A percentile compares a stretch with the other conserved stretches of the same genome.
Conservation (phyloP, 2,329 filamentous ascomycete species). For the Thelonectria blattea region DNA sequence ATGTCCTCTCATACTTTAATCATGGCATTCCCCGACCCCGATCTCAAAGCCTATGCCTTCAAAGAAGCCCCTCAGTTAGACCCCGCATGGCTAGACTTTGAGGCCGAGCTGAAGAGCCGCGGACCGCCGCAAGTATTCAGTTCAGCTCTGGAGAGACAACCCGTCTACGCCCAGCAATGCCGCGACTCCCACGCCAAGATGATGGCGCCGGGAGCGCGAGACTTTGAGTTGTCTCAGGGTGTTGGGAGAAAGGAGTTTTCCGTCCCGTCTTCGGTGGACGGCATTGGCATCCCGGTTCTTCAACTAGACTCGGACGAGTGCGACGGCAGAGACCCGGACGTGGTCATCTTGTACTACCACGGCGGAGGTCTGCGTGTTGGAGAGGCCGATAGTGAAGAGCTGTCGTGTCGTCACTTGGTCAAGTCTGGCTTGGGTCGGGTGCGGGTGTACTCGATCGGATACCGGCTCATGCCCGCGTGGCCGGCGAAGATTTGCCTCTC, state of each 20-base stretch:
- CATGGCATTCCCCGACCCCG: conserved; percentile 28
- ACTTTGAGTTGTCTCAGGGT: conserved; percentile 45
- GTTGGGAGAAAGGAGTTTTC: conserved; percentile 40
- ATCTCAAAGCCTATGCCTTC: conserved; percentile 38
- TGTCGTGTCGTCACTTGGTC: conserved; percentile 52
- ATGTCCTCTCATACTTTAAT: not conserved
- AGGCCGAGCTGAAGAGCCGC: conserved; percentile 36
- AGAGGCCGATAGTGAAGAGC: conserved; percentile 56
- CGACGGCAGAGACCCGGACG: conserved; percentile 20
- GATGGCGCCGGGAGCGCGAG: conserved; percentile 43
- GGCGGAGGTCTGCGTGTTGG: conserved; percentile 56
- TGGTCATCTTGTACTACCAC: conserved; percentile 53
- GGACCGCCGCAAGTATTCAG: conserved; percentile 31
- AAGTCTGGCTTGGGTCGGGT: conserved; percentile 37
- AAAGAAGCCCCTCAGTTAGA: conserved; percentile 46
- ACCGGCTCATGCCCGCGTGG: conserved; percentile 51
- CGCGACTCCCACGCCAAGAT: conserved; percentile 45
- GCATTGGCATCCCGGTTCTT: conserved; percentile 45
- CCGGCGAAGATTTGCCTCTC: conserved; percentile 48
- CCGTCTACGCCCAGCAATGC: conserved; percentile 49
- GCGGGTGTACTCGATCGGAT: conserved; percentile 52
- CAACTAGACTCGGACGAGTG: conserved; percentile 38
- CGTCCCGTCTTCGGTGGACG: conserved; percentile 43
- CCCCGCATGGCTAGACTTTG: conserved; percentile 48
- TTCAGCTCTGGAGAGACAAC: conserved; percentile 43